phyloP scores from a whole-genome alignment of 139 green algal species.

The Asterochloris sp. region DNA sequence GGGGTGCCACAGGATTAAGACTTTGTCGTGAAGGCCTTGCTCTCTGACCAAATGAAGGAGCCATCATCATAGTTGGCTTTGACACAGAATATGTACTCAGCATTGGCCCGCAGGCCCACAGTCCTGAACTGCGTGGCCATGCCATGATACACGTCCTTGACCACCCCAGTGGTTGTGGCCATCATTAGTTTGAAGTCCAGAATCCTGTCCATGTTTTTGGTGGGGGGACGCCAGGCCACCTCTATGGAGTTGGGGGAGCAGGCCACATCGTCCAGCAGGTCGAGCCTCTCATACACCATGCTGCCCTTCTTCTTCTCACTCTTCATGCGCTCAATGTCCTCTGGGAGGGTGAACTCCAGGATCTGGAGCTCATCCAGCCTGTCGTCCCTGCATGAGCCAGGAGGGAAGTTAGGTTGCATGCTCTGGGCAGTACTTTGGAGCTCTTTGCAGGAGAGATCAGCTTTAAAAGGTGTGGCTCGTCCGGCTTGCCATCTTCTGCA shows the following conservation, averaged over 20 bases:
- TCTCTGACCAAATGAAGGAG: slow-evolving; percentile 75
- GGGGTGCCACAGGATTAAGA: neutral
- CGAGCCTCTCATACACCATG: slow-evolving; percentile 28
- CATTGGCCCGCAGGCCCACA: slow-evolving; percentile 55
- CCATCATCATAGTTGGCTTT: slow-evolving; percentile 86
- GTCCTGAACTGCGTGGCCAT: slow-evolving; percentile 43
- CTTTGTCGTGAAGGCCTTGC: slow-evolving; percentile 59
- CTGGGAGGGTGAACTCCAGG: slow-evolving; percentile 54
- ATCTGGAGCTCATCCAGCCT: slow-evolving; percentile 62
- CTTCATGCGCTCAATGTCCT: slow-evolving; percentile 67
- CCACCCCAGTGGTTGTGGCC: slow-evolving; percentile 68
- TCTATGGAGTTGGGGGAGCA: slow-evolving; percentile 39
- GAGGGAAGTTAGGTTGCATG: too few relatives aligned
- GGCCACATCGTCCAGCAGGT: slow-evolving; percentile 44
- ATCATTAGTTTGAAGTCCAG: slow-evolving; percentile 85
- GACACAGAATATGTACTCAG: slow-evolving; percentile 84
- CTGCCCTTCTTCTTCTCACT: slow-evolving; percentile 35
- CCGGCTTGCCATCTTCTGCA: too few relatives aligned
- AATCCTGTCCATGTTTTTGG: slow-evolving; percentile 74
- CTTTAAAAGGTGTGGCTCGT: too few relatives aligned
- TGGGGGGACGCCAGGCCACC: slow-evolving; percentile 71
- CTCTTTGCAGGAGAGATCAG: too few relatives aligned
- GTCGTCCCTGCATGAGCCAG: slow-evolving; percentile 41
- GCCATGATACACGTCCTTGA: slow-evolving; percentile 70
- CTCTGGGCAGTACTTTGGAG: too few relatives aligned